Evolutionary conservation across 306 rosid genomes (phyloP), one percentile per base, ranked within the genome.

Genomic region (Abrus pulchellus): DNA sequence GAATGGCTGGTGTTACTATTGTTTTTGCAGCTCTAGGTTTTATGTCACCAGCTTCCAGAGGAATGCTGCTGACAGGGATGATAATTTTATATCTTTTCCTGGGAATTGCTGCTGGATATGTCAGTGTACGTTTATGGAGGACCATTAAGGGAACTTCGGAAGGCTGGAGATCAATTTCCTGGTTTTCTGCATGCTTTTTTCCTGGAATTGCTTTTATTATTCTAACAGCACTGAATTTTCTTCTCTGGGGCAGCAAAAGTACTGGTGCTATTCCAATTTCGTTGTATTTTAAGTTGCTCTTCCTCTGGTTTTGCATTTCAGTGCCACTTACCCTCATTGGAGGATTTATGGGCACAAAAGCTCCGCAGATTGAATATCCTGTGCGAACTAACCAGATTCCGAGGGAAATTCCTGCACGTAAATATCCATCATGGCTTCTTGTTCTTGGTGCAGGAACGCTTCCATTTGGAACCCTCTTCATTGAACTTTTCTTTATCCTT

Each of bases 231-330:
- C 89, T 94, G 80, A 94, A 94, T 77, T 94, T 94, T 83, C 80
- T 94, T 52, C 94, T 94, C 20, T 94, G 98, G 98, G 88, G 93
- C 43, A 94, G 96, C 97, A 87, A 86, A 11, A 94, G 98, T 78
- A 90, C 97, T n/a, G 97, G 98, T 14, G 97, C 98, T 9, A 81
- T 94, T 77, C 98, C 98, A 75, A 94, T 94, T 87, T 94, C 97
- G 75, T 49, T 91, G 88, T 94, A 87, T 69, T 94, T 94, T 71
- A 76, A 89, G 61, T 84, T 94, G 76, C 62, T 94, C 48, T 75
- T 92, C 84, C 98, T 94, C 82, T 94, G 98, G 98, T 94, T 92
- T 85, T 94, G 98, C 90, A 83, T 94, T 74, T 94, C 98, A 6
- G 98, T 94, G 78, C 98, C 98, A 36, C 97, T 94, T 57, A 94